Conservation (phyloP, 345 rosid genomes). For the Gossypioides kirkii region DNA sequence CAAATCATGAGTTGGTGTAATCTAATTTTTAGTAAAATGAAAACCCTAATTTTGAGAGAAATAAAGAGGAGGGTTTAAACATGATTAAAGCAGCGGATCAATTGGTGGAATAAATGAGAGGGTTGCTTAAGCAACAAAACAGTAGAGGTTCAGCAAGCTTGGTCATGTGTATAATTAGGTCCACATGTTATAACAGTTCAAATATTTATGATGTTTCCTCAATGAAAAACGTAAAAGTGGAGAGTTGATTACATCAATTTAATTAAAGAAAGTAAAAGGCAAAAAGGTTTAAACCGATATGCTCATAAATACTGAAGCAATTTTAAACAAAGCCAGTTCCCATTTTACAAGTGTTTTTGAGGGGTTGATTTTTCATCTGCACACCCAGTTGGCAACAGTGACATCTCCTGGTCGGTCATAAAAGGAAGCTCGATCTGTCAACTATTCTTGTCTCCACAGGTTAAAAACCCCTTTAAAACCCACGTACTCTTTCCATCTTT, state of each 20-base stretch:
- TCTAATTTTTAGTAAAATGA: no score
- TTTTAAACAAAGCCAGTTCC: background rate
- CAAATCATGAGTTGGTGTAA: no score
- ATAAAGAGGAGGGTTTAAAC: background rate
- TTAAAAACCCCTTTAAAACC: background rate
- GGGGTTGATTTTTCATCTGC: background rate
- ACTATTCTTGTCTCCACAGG: background rate
- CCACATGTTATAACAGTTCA: constrained; percentile 9
- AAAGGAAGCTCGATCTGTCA: constrained; percentile 18
- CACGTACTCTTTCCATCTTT: background rate
- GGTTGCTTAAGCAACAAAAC: background rate
- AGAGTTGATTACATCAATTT: background rate
- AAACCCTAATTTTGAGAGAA: no score
- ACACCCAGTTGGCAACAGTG: constrained; percentile 18
- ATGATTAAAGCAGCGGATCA: background rate
- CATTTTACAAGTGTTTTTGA: background rate
- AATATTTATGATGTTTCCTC: background rate
- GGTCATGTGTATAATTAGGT: background rate
- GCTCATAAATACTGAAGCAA: background rate
- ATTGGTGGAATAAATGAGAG: background rate
- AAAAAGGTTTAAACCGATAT: background rate
- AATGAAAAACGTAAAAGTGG: background rate
- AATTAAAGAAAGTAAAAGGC: constrained; percentile 9
- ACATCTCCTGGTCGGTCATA: constrained; percentile 23
- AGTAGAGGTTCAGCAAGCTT: background rate